Evolutionary conservation across 2,329 filamentous ascomycete species (phyloP), one percentile per base, ranked within the genome.

Genomic region (Claviceps arundinis): DNA sequence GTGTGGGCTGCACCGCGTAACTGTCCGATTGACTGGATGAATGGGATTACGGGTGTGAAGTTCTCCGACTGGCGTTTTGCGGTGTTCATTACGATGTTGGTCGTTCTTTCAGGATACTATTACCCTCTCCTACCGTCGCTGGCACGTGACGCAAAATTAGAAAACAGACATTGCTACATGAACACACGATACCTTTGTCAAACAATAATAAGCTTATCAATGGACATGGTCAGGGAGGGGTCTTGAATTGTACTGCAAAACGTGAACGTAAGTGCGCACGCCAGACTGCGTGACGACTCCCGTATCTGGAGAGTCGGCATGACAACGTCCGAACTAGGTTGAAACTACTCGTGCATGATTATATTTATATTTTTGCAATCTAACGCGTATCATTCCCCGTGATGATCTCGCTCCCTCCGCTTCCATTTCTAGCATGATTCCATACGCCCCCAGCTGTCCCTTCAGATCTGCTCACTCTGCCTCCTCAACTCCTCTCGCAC

Each of bases 401-500:
- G 22, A 30, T 30, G 2, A 9, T 8, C 2, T 30, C 26, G 26
- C 26, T 30, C 26, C 3, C 26, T 30, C 26, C 26, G 9, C 8
- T 9, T 30, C 8, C 26, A 30, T 9, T 30, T 8, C 8, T 8
- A 9, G 26, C 26, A 30, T 4, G 1, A 9, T 9, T 30, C 26
- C 26, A 26, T 26, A 5, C 24, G 24, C 8, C 8, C 8, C 26
- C 26, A 8, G 8, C 26, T 30, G 2, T 30, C 26, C 26, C 26
- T 19, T 42, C 45, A 42, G 16, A 8, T 24, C 30, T 42, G 22
- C 34, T 6, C 38, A 46, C 47, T 47, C 54, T 54, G 58, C 24
- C 60, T 64, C 64, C 66, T 74, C 66, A 83, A 75, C 64, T 76
- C 75, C 59, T 84, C 80, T 55, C 89, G 63, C 50, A 89, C 79